A percentile compares a stretch with the other conserved stretches of the same genome.
These are phyloP conservation scores for Aristolochia californica DNA, from an alignment of 164 flowering plant species.

Conservation along the genomic window DNA sequence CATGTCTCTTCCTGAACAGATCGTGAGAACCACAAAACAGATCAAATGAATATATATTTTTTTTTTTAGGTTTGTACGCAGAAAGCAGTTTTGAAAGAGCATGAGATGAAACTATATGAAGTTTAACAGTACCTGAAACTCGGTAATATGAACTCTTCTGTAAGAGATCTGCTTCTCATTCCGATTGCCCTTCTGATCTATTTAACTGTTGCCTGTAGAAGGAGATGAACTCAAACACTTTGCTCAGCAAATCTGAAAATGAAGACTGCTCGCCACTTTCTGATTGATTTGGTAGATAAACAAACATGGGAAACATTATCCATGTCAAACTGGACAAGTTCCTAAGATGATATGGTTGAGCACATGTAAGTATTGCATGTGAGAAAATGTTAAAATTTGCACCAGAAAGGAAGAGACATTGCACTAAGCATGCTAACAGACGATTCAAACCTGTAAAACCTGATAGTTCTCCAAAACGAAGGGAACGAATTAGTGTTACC, in stretches of 20 bases:
- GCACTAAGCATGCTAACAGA: not conserved
- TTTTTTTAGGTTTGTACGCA: not conserved
- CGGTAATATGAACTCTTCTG: conserved; percentile 88
- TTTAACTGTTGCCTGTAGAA: conserved; percentile 76
- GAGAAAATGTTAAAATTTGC: too few relatives aligned
- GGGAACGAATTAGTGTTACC: conserved; percentile 24
- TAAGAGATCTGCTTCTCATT: conserved; percentile 80
- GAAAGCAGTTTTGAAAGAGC: not conserved
- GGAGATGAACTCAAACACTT: not conserved
- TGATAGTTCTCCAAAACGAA: conserved; percentile 66
- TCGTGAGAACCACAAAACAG: not conserved
- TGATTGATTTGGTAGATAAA: too few relatives aligned
- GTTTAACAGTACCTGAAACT: conserved; percentile 53
- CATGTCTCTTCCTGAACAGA: conserved; percentile 75
- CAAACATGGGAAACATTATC: too few relatives aligned
- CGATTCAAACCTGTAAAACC: conserved; percentile 81
- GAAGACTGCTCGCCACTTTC: too few relatives aligned
- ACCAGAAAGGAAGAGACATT: not conserved
- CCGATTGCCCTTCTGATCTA: conserved; percentile 79
- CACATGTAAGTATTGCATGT: too few relatives aligned
- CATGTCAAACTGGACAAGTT: too few relatives aligned
- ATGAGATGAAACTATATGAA: not conserved
- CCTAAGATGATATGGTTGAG: too few relatives aligned
- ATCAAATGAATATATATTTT: too few relatives aligned
- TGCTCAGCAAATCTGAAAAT: too few relatives aligned